Evolutionary conservation across 1,139 yeast species (phyloP).

Genomic region (Pichia sp.): DNA sequence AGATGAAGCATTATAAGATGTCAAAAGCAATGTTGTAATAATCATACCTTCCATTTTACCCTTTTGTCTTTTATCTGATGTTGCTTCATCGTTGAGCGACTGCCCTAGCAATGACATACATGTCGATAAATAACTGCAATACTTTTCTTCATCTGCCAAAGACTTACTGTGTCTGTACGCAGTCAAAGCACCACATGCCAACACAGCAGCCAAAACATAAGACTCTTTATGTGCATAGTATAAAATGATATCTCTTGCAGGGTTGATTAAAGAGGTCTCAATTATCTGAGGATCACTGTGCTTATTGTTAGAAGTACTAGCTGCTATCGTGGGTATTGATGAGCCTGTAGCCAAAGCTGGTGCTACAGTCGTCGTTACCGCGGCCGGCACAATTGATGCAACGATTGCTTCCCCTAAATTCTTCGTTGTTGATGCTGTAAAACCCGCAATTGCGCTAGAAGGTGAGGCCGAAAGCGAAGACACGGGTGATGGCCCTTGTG

Average conservation of each 20-base stretch:
- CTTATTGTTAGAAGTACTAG: too few relatives aligned
- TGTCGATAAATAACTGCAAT: conserved; percentile 57
- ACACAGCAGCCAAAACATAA: conserved; percentile 60
- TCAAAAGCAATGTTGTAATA: conserved; percentile 60
- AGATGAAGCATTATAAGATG: conserved; percentile 66
- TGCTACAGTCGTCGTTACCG: too few relatives aligned
- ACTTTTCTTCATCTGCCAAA: conserved; percentile 51
- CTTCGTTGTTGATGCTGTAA: too few relatives aligned
- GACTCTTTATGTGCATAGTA: conserved; percentile 57
- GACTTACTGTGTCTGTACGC: conserved; percentile 38
- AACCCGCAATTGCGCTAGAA: too few relatives aligned
- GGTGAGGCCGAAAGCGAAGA: background rate
- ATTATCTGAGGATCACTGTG: too few relatives aligned
- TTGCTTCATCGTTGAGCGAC: conserved; percentile 30
- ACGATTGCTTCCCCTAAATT: too few relatives aligned
- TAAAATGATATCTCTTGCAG: conserved; percentile 61
- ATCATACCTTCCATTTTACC: conserved; percentile 57
- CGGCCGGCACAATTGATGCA: too few relatives aligned
- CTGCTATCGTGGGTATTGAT: too few relatives aligned
- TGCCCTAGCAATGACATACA: conserved; percentile 54
- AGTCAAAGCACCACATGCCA: conserved; percentile 69
- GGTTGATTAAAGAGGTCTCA: conserved; percentile 37
- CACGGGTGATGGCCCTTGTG: background rate
- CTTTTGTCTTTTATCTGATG: conserved; percentile 14
- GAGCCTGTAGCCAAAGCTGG: too few relatives aligned